Conservation (phyloP, 331 rosid species). For the Dryas integrifolia region DNA sequence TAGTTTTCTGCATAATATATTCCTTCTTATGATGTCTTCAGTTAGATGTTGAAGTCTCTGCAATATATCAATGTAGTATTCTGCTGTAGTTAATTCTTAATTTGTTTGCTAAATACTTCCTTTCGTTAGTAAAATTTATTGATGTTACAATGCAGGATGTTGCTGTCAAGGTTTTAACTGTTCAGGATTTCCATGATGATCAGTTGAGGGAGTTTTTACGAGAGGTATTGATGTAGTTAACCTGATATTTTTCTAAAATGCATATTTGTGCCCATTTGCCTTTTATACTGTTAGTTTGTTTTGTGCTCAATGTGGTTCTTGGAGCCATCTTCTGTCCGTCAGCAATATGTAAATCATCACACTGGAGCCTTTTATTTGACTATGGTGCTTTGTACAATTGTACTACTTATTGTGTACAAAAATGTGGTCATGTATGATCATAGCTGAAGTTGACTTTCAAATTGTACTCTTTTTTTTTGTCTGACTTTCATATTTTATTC, state of each 20-base stretch:
- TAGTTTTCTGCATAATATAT: not conserved
- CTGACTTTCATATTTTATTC: slow-evolving; percentile 26
- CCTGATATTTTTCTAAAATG: not conserved
- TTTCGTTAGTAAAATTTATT: not conserved
- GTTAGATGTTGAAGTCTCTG: not conserved
- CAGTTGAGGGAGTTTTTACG: slow-evolving; percentile 85
- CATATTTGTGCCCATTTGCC: not conserved
- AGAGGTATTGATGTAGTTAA: slow-evolving; percentile 50
- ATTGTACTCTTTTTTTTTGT: not conserved
- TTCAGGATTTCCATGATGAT: slow-evolving; percentile 86
- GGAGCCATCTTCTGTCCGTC: not conserved
- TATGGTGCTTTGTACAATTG: not conserved
- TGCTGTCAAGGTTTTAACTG: slow-evolving; percentile 85
- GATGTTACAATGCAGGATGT: slow-evolving; percentile 61
- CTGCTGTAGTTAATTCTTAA: not conserved
- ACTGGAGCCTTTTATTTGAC: not conserved
- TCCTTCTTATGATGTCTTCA: not conserved
- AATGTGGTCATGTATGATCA: too few relatives aligned
- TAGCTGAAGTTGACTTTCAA: slow-evolving; percentile 22
- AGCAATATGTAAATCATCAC: not conserved
- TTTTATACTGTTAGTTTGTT: not conserved
- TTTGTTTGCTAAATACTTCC: not conserved
- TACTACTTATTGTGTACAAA: not conserved
- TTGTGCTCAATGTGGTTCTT: not conserved
- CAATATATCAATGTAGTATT: slow-evolving; percentile 6